phyloP scores from a whole-genome alignment of 1,284 basidiomycete genomes.

The Hypsizygus ulmarius region DNA sequence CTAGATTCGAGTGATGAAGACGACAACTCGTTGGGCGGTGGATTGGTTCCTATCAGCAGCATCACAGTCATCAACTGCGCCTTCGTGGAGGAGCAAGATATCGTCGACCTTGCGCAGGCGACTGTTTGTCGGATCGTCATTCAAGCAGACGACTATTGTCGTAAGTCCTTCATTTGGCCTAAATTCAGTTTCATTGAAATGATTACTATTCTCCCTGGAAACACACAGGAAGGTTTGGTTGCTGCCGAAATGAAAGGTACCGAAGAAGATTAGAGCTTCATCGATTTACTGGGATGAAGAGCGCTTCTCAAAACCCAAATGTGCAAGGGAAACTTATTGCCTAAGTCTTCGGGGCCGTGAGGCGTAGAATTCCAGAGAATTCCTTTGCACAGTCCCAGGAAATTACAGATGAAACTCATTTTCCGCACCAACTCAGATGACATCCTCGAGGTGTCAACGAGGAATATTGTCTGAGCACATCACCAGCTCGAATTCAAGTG shows the following conservation, averaged over 20 bases:
- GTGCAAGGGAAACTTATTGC: slow-evolving; percentile 6
- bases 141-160: slow-evolving; percentile 48
- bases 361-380: neutral
- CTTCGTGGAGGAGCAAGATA: slow-evolving; percentile 53
- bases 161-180: slow-evolving; percentile 37
- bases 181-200: neutral
- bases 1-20: slow-evolving; percentile 7
- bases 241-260: slow-evolving; percentile 56
- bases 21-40: slow-evolving; percentile 2
- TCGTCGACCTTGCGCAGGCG: slow-evolving; percentile 47
- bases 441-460: neutral
- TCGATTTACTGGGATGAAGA: slow-evolving; percentile 18
- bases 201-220: neutral
- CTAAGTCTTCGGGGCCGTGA: neutral
- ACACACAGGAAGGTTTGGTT: slow-evolving; percentile 41
- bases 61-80: slow-evolving; percentile 60
- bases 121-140: slow-evolving; percentile 51
- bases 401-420: too few relatives aligned
- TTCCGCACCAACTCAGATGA: too few relatives aligned
- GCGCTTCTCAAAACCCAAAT: neutral
- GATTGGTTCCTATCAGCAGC: slow-evolving; percentile 33
- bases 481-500: neutral
- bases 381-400: too few relatives aligned
- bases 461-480: neutral
- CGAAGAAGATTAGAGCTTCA: slow-evolving; percentile 42